phyloP scores from a whole-genome alignment of 495 filamentous ascomycete genomes.

The Penicillium cosmopolitanum region DNA sequence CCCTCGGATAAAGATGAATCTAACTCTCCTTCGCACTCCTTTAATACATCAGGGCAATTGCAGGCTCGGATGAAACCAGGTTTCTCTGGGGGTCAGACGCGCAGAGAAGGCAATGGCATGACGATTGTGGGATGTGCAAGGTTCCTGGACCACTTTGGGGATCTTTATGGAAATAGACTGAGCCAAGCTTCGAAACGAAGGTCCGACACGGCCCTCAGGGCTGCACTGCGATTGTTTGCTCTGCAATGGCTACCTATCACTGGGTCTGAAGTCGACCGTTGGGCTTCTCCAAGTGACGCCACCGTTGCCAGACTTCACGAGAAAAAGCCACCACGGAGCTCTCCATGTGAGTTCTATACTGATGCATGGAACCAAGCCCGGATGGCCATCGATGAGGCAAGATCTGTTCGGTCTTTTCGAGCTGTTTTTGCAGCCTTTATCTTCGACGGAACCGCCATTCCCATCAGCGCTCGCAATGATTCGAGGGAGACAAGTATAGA shows the following conservation, averaged over 20 bases:
- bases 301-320: not conserved
- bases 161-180: conserved; percentile 31
- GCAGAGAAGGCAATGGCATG: conserved; percentile 4
- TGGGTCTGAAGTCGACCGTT: not conserved
- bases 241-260: conserved; percentile 30
- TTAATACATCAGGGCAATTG: not conserved
- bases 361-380: conserved; percentile 24
- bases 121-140: conserved; percentile 25
- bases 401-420: conserved; percentile 21
- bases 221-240: conserved; percentile 23
- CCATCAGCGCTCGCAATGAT: conserved; percentile 4
- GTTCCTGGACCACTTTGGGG: conserved; percentile 35
- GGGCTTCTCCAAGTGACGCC: not conserved
- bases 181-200: conserved; percentile 10
- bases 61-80: no score
- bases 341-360: conserved; percentile 12
- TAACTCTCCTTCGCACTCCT: not conserved
- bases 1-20: not conserved
- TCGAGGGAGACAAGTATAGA: not conserved
- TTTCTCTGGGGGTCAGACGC: not conserved
- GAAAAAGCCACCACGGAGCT: not conserved
- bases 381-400: conserved; percentile 8
- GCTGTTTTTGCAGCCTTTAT: conserved; percentile 22
- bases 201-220: conserved; percentile 24
- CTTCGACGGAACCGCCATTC: conserved; percentile 28